Base-by-base conservation (phyloP, 2,329 filamentous ascomycete genomes). In the Coniochaeta sp. region DNA sequence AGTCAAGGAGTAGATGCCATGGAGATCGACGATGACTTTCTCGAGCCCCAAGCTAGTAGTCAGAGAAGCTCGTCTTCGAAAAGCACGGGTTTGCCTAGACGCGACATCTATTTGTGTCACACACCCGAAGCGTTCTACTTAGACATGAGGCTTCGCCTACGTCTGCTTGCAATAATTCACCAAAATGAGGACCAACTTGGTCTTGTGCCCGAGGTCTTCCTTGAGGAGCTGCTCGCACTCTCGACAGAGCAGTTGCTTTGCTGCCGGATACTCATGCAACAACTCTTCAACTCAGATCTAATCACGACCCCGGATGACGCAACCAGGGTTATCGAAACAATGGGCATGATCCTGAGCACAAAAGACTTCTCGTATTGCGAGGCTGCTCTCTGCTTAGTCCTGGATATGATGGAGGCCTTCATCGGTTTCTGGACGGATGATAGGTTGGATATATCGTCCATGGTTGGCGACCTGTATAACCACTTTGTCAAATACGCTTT, bases 381-480 rank as follows among this genome's bases (percentile, higher is more conserved):
- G 73, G 83, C 87, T 22, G 85, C 89, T 4, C 76, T 91, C 56
- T 82, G 81, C 52, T 77, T 87, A 19, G 88, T 86, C 63, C 79
- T 96, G 26, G 83, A 88, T 55, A 75, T 90, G 59, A 81, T 96
- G 70, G 76, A 82, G 58, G 84, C 82, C 38, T 80, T 91, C 58
- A 81, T 85, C 42, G 72, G 75, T 14, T 75, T 84, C 42, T 95
- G 90, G 90, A 74, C 80, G 1, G 78, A 83, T 24, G 78, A 82
- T 44, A 76, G 79, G 24, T 80, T 82, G 36, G 77, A 85, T 1
- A 76, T 96, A 2, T 81, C 81, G n/a, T 81, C 84, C 3, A 79
- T 83, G 44, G 90, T 88, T 3, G 82, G 86, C 22, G 88, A 96
- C 62, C 76, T 97, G 22, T 98, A 98, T 71, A 76, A 83, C 52